These are phyloP conservation scores for Beta macrorhiza DNA, from an alignment of 179 eudicot species.

Conservation along the genomic window DNA sequence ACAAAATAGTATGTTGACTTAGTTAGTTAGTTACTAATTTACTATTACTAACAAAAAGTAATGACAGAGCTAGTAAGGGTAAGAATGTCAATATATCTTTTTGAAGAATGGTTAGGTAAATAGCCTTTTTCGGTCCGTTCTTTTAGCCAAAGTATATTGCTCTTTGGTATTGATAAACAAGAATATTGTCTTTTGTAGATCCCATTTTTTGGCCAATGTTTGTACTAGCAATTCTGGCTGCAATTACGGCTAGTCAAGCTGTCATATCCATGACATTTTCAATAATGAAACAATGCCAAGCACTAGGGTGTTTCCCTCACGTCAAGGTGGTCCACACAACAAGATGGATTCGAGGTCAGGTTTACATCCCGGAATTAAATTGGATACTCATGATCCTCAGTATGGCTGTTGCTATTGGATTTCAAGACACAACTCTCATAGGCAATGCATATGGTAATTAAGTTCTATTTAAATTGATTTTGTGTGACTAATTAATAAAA, in stretches of 20 bases:
- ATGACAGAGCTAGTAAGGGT: not conserved
- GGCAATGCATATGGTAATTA: slow-evolving; percentile 38
- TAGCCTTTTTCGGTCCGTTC: no score
- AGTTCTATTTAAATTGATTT: not conserved
- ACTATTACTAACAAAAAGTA: no score
- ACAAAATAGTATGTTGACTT: no score
- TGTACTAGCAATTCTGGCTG: slow-evolving; percentile 33
- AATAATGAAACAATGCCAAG: slow-evolving; percentile 37
- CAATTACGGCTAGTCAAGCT: slow-evolving; percentile 36
- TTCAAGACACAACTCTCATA: slow-evolving; percentile 31
- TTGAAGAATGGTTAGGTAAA: not conserved
- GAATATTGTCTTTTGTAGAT: slow-evolving; percentile 20
- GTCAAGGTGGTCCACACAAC: slow-evolving; percentile 39
- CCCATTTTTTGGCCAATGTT: slow-evolving; percentile 35
- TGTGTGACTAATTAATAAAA: no score
- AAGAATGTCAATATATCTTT: not conserved
- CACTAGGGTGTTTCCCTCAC: slow-evolving; percentile 40
- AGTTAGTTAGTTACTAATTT: no score
- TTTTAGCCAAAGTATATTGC: no score
- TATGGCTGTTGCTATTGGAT: slow-evolving; percentile 33
- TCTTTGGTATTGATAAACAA: not conserved
- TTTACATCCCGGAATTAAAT: slow-evolving; percentile 42
- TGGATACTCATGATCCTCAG: slow-evolving; percentile 41
- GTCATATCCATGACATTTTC: slow-evolving; percentile 40
- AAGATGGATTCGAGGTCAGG: slow-evolving; percentile 38